Base-by-base conservation (phyloP, 495 filamentous ascomycete species). In the Xylaria grammica region DNA sequence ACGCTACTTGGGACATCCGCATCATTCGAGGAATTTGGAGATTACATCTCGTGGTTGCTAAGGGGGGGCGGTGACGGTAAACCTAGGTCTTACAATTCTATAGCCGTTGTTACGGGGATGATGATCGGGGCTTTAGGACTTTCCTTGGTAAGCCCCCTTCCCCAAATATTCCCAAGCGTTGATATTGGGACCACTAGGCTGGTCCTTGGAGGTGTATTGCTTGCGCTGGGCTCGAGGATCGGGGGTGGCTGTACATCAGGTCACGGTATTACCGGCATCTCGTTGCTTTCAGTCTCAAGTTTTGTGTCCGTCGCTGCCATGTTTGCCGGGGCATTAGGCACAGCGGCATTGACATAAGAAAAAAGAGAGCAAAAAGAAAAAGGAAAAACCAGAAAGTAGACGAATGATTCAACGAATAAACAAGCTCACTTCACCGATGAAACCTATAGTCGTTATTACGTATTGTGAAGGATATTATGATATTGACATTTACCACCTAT, bases 201-300 rank as follows among this genome's bases (percentile, higher is more conserved):
- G 1, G 58, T 78, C 20, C 22, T 81, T 26, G 86, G 85, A 19
- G 84, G 84, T 19, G 73, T 79, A 22, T 61, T 85, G 53, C 77
- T 87, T 70, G 72, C 82, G 1, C 48, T 87, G 24, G 85, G 86
- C 17, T 75, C 84, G 29, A 72, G 84, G 54, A 74, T 86, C 48
- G 85, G 78, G 0, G 85, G 85, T 4, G 85, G 85, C 2, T 88
- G 85, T 62, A 87, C 85, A 0, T 85, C 82, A 24, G 86, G 85
- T 0, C 86, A 87, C 66, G 86, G 86, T 1, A 85, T 88, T 62
- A 85, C 78, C 30, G 85, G 85, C 4, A 77, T 87, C 50, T 77
- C 79, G 30, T 67, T 81, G 66, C 64, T 86, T 6, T 82, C 82
- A 0, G 68, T 81, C 20, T 76, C 80, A 1, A 87, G 86, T 69